These are phyloP conservation scores for Plasmodium vinckei DNA, from an alignment of 169 alveolate genomes.

Conservation along the genomic window DNA sequence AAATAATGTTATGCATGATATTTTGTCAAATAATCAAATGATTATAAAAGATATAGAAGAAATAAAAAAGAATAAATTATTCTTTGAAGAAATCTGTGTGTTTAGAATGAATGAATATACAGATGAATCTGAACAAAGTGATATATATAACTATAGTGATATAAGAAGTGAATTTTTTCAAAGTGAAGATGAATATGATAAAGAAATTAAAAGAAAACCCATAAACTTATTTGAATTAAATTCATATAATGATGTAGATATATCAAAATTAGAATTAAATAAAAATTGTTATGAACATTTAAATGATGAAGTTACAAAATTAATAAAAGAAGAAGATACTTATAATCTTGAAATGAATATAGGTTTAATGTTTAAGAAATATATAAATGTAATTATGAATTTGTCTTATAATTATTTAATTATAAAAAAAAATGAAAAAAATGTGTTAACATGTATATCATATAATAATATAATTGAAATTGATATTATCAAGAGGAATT, in stretches of 20 bases:
- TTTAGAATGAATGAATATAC: conserved; percentile 26
- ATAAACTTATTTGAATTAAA: neutral
- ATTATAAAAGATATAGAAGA: conserved; percentile 51
- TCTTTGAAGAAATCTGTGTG: conserved; percentile 59
- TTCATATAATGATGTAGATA: conserved; percentile 12
- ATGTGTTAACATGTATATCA: conserved; percentile 50
- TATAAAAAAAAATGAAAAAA: conserved; percentile 39
- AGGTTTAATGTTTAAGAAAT: conserved; percentile 38
- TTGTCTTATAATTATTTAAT: conserved; percentile 45
- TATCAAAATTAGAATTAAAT: conserved; percentile 46
- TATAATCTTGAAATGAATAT: conserved; percentile 54
- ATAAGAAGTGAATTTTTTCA: neutral
- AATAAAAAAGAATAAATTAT: conserved; percentile 29
- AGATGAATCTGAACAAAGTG: neutral
- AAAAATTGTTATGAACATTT: conserved; percentile 38
- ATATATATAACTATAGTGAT: neutral
- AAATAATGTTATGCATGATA: neutral
- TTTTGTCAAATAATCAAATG: conserved; percentile 17
- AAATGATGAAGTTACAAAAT: conserved; percentile 33
- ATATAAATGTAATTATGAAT: conserved; percentile 23
- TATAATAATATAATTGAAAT: conserved; percentile 34
- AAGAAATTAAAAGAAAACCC: neutral
- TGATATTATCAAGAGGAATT: conserved; percentile 29
- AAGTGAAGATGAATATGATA: neutral
- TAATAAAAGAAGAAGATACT: conserved; percentile 24